These are phyloP conservation scores for Eutrema japonicum DNA, from an alignment of 345 rosid genomes.

Conservation along the genomic window DNA sequence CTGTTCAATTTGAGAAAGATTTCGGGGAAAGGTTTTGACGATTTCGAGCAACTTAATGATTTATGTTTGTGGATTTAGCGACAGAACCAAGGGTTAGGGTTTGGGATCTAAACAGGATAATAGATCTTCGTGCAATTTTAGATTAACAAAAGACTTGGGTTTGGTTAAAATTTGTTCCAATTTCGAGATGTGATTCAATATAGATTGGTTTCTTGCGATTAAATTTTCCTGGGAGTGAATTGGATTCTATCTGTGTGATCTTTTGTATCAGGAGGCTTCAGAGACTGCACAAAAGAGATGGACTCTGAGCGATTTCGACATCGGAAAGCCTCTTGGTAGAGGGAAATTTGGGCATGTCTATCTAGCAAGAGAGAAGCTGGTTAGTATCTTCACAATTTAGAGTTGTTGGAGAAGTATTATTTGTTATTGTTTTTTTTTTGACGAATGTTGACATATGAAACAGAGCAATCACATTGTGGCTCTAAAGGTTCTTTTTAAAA, in stretches of 20 bases:
- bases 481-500: constrained; percentile 84
- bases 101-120: neutral
- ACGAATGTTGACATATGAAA: constrained; percentile 10
- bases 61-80: neutral
- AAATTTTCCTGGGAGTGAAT: neutral
- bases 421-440: neutral
- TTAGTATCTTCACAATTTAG: constrained; percentile 28
- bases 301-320: constrained; percentile 80
- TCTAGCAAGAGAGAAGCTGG: constrained; percentile 87
- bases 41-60: neutral
- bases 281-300: constrained; percentile 72
- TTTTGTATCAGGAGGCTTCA: constrained; percentile 57
- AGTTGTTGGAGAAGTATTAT: neutral
- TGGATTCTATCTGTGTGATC: constrained; percentile 5
- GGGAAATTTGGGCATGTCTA: constrained; percentile 96
- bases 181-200: neutral
- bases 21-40: too few species aligned
- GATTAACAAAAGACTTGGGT: constrained; percentile 14
- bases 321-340: constrained; percentile 91
- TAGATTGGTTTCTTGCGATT: neutral
- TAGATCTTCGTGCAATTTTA: neutral
- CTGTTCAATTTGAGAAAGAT: neutral
- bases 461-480: constrained; percentile 97
- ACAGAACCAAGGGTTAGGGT: neutral
- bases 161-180: neutral